Evolutionary conservation across 2,329 filamentous ascomycete genomes (phyloP).

Genomic region (Scytalidium sp.): DNA sequence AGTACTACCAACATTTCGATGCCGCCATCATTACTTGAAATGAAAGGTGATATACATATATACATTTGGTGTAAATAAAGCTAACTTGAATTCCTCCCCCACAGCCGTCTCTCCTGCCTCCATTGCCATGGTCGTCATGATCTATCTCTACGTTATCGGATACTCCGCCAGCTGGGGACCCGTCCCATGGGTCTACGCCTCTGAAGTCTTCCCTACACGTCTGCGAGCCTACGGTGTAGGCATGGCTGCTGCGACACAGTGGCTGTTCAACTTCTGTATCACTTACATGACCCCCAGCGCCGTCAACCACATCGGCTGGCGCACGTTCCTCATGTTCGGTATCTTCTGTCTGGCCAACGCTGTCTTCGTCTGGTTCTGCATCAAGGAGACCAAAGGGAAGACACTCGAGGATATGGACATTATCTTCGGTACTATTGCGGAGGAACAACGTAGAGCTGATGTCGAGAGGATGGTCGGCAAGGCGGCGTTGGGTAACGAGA

Average conservation of each 20-base stretch:
- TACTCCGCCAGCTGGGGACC: constrained; percentile 53
- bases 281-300: constrained; percentile 50
- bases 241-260: constrained; percentile 64
- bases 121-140: constrained; percentile 20
- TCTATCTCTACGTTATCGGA: constrained; percentile 27
- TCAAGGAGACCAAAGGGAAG: constrained; percentile 69
- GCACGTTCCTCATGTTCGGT: constrained; percentile 45
- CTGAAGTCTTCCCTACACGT: constrained; percentile 50
- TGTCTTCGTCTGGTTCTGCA: constrained; percentile 46
- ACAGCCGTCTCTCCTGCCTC: constrained; percentile 42
- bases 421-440: constrained; percentile 15
- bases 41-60: no score
- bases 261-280: constrained; percentile 70
- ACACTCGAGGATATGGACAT: constrained; percentile 55
- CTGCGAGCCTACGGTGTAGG: constrained; percentile 53
- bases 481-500: neutral
- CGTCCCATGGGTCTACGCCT: constrained; percentile 49
- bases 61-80: no score
- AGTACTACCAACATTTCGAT: constrained; percentile 59
- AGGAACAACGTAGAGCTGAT: constrained; percentile 8
- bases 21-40: no score
- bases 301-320: constrained; percentile 41
- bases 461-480: constrained; percentile 9
- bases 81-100: constrained; percentile 14
- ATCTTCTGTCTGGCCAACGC: constrained; percentile 40